These are phyloP conservation scores for Sordaria brevicollis DNA, from an alignment of 495 filamentous ascomycete genomes.

Conservation along the genomic window DNA sequence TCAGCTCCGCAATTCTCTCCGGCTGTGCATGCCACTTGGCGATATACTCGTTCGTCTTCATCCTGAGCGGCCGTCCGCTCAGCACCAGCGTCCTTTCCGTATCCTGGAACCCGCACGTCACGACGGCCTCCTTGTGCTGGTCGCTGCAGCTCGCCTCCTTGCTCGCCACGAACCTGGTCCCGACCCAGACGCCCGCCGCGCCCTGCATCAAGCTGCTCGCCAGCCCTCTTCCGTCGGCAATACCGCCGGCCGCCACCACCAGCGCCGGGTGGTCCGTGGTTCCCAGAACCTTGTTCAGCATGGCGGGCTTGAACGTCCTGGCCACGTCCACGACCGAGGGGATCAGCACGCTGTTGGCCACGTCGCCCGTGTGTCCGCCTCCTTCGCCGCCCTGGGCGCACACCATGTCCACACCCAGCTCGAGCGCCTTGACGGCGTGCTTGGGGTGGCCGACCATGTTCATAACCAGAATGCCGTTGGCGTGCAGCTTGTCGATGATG, in stretches of 20 bases:
- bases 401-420: slow-evolving; percentile 72
- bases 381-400: slow-evolving; percentile 77
- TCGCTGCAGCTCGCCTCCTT: slow-evolving; percentile 66
- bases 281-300: slow-evolving; percentile 20
- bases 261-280: slow-evolving; percentile 38
- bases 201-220: slow-evolving; percentile 65
- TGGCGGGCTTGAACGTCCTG: slow-evolving; percentile 42
- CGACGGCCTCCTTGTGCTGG: slow-evolving; percentile 73
- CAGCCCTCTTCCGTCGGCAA: slow-evolving; percentile 60
- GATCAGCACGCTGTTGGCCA: slow-evolving; percentile 62
- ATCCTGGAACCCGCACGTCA: slow-evolving; percentile 60
- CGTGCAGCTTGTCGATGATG: slow-evolving; percentile 62
- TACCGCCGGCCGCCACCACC: slow-evolving; percentile 68
- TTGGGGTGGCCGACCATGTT: slow-evolving; percentile 94
- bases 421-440: slow-evolving; percentile 74
- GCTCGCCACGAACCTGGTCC: slow-evolving; percentile 74
- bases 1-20: slow-evolving; percentile 62
- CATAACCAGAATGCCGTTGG: slow-evolving; percentile 70
- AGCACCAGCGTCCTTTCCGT: slow-evolving; percentile 71
- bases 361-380: slow-evolving; percentile 68
- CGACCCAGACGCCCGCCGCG: slow-evolving; percentile 70
- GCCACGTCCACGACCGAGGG: slow-evolving; percentile 70
- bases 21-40: slow-evolving; percentile 64
- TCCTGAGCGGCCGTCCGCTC: slow-evolving; percentile 66
- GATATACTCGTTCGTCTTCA: slow-evolving; percentile 74